phyloP scores from a whole-genome alignment of 768 basidiomycete genomes.

The Chalciporus sphaerocephalus region DNA sequence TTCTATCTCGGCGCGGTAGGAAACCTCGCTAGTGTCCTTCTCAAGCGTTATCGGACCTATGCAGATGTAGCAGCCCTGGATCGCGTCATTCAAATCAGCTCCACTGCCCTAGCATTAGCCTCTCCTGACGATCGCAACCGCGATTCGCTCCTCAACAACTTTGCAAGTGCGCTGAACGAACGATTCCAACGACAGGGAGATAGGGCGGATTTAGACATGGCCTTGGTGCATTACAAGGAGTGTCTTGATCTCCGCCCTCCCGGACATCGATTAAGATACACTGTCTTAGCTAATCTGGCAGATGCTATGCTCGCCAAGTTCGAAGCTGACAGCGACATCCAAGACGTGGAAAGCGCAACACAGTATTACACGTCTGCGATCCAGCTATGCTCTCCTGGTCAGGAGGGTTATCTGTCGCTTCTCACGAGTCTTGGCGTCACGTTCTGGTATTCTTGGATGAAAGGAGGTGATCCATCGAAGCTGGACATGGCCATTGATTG shows the following conservation, averaged over 20 bases:
- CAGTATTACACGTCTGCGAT: conserved; percentile 13
- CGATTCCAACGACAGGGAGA: conserved; percentile 16
- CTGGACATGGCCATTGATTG: conserved; percentile 21
- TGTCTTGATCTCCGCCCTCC: conserved; percentile 22
- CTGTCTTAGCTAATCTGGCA: conserved; percentile 20
- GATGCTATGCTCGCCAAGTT: conserved; percentile 20
- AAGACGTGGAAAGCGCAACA: conserved; percentile 24
- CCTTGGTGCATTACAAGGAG: conserved; percentile 11
- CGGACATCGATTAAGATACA: conserved; percentile 12
- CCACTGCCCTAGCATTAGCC: conserved; percentile 6
- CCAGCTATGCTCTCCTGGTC: conserved; percentile 13
- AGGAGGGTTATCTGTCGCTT: conserved; percentile 5
- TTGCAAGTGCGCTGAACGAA: conserved; percentile 12
- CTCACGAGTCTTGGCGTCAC: conserved; percentile 14
- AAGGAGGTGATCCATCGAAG: conserved; percentile 11
- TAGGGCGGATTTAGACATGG: conserved; percentile 16
- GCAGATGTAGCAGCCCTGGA: conserved; percentile 21
- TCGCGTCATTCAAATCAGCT: conserved; percentile 12
- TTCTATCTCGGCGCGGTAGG: conserved; percentile 14
- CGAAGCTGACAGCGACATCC: conserved; percentile 16
- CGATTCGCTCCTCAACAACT: conserved; percentile 23
- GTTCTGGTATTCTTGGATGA: conserved; percentile 2
- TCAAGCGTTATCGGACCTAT: conserved; percentile 13
- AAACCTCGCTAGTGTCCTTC: conserved; percentile 18
- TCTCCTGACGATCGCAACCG: conserved; percentile 7